Evolutionary conservation across 306 rosid genomes (phyloP), one percentile per base, ranked within the genome.

Genomic region (Prunus persica): DNA sequence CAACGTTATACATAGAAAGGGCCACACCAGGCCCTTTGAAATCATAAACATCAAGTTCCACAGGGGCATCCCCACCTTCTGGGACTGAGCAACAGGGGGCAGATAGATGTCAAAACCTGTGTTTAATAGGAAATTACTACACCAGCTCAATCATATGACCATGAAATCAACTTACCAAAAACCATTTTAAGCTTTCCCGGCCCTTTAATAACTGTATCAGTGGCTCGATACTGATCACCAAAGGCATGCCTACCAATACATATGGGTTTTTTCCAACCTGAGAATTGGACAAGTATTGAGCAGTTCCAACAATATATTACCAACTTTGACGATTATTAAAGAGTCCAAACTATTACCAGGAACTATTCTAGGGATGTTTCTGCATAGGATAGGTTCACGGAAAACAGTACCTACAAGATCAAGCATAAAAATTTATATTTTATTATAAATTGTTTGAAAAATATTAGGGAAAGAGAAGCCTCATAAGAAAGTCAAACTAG

Each of bases 201-300:
- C 64, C 96, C 91, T 13, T 46, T 80, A 43, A 95, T 89, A 72
- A 92, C 68, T 22, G 89, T 58, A 76, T 95, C 99, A 57, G 97
- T 92, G 78, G 99, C 93, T 72, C 99, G 96, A 86, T 95, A 95
- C 79, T 95, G 99, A 74, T 95, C 99, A 43, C 97, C 97, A 87
- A 90, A 95, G 82, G 99, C 97, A 86, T 95, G 99, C 87, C 99
- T 90, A 68, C 99, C 97, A 22, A 95, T 95, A 81, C 97, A 92
- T 57, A 95, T 95, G 81, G 99, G 96, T 83, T 95, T 95, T 85
- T 91, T 95, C 99, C 99, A 95, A 66, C 99, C 97, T 92, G 87
- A 51, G 65, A 78, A 77, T 86, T 78, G 79, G 80, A 79, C 70
- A 77, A 79, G 85, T 82, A 80, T 67, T 78, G 65, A 78, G 79